These are phyloP conservation scores for Coleophoma eucalyptorum DNA, from an alignment of 2,329 filamentous ascomycete species.

Conservation along the genomic window DNA sequence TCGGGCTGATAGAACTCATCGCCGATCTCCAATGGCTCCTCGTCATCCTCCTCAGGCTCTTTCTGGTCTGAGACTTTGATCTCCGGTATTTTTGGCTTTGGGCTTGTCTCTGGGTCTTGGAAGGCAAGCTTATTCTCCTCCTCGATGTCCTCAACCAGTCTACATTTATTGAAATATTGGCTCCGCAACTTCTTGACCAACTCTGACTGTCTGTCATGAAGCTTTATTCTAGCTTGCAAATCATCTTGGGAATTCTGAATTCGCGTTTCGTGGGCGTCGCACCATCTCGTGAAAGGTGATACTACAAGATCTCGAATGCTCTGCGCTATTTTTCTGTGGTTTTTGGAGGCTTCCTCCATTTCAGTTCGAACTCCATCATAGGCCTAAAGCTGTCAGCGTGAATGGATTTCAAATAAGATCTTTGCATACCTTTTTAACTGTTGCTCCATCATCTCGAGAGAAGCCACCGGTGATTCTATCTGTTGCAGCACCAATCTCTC, in stretches of 20 bases:
- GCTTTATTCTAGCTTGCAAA: conserved; percentile 84
- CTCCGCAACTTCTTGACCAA: conserved; percentile 88
- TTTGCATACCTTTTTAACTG: conserved; percentile 79
- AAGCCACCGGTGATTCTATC: conserved; percentile 85
- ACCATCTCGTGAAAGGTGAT: conserved; percentile 92
- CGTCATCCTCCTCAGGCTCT: conserved; percentile 58
- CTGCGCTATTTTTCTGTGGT: conserved; percentile 91
- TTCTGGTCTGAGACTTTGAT: conserved; percentile 79
- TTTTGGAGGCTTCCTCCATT: conserved; percentile 87
- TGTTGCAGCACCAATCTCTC: conserved; percentile 76
- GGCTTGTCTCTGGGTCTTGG: conserved; percentile 75
- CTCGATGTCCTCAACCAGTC: conserved; percentile 91
- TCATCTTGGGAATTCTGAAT: conserved; percentile 95
- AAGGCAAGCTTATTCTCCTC: conserved; percentile 99
- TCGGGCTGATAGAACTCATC: conserved; percentile 83
- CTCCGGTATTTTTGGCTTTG: conserved; percentile 66
- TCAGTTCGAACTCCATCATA: conserved; percentile 90
- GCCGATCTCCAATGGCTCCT: conserved; percentile 83
- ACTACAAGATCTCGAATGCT: conserved; percentile 96
- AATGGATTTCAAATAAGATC: no score
- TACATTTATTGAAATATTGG: conserved; percentile 98
- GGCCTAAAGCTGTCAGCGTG: conserved; percentile 50
- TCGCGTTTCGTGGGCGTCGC: conserved; percentile 86
- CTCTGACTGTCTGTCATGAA: conserved; percentile 89
- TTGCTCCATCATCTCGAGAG: conserved; percentile 87